A percentile compares a stretch with the other conserved stretches of the same genome.
Conservation (phyloP, 495 filamentous ascomycete genomes). For the Evansstolkia leycettana region DNA sequence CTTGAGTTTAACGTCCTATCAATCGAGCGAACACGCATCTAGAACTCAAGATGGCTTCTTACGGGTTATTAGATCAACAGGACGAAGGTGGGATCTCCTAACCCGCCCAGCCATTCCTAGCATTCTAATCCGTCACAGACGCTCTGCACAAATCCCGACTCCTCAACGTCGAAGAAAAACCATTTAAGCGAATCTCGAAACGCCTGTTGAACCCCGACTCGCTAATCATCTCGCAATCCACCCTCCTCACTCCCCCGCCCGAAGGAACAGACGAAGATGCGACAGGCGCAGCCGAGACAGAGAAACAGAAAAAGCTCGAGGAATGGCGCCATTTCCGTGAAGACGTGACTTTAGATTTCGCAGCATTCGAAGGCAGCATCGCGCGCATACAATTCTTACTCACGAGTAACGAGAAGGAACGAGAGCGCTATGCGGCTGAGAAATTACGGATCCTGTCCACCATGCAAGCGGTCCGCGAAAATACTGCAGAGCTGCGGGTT, state of each 20-base stretch:
- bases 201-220: constrained; percentile 57
- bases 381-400: constrained; percentile 78
- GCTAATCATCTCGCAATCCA: constrained; percentile 37
- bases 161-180: constrained; percentile 82
- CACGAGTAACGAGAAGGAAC: constrained; percentile 71
- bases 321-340: constrained; percentile 54
- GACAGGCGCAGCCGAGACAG: constrained; percentile 17
- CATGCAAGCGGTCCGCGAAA: constrained; percentile 65
- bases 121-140: constrained; percentile 32
- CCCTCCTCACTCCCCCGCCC: constrained; percentile 58
- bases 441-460: constrained; percentile 62
- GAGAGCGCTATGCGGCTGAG: constrained; percentile 73
- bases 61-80: constrained; percentile 33
- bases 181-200: constrained; percentile 81
- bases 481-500: constrained; percentile 54
- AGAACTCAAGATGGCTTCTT: constrained; percentile 27
- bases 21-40: too few species aligned
- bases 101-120: too few species aligned
- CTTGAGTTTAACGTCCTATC: too few species aligned
- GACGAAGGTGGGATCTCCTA: constrained; percentile 33
- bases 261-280: constrained; percentile 42
- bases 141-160: constrained; percentile 84
- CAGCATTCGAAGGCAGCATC: constrained; percentile 76
- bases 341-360: constrained; percentile 82
- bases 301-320: constrained; percentile 37